Base-by-base conservation (phyloP, 2,329 filamentous ascomycete species). In the Elsinoe necatrix region DNA sequence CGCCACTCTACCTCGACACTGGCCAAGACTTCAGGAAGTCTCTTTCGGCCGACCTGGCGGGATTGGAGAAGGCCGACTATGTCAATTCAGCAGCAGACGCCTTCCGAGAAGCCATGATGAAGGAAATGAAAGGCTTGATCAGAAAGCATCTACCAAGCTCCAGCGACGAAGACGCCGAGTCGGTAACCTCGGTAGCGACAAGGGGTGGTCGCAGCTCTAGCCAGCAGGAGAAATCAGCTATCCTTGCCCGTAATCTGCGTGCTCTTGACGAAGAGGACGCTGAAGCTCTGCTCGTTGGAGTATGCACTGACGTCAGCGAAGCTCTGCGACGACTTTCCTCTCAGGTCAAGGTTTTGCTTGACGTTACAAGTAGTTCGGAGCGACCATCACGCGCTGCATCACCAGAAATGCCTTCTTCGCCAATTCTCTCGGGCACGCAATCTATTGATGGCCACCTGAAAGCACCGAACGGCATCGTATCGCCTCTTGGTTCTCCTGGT, bases 151-250 rank as follows among this genome's bases (percentile, higher is more conserved):
- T 98, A 37, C 93, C 93, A 0, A 95, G 90, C 66, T 95, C 92
- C 9, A 93, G 83, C 63, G 93, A 98, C 59, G 92, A 97, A 63
- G 93, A 98, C 67, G 88, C 86, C 60, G 89, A 93, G 84, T 92
- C 72, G 41, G 57, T 61, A 20, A 59, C 59, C 3, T 71, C 69
- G 1, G 80, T 84, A 0, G 95, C 91, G 2, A 96, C 92, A 0
- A 75, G 82, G 60, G 82, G 82, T 41, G 85, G 84, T 25, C 81
- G 81, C 58, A 81, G 84, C 61, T 74, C 85, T 41, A 87, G 82
- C 16, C 87, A 89, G 63, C 88, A 95, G 65, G 91, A 97, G 62
- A 96, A 93, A 67, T 95, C 91, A 0, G 84, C 87, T 0, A 87
- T 90, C 43, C 76, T 97, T 27, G 91, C 93, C 4, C 83, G 91